These are phyloP conservation scores for Zymoseptoria pseudotritici DNA, from an alignment of 2,329 filamentous ascomycete genomes.

Conservation along the genomic window DNA sequence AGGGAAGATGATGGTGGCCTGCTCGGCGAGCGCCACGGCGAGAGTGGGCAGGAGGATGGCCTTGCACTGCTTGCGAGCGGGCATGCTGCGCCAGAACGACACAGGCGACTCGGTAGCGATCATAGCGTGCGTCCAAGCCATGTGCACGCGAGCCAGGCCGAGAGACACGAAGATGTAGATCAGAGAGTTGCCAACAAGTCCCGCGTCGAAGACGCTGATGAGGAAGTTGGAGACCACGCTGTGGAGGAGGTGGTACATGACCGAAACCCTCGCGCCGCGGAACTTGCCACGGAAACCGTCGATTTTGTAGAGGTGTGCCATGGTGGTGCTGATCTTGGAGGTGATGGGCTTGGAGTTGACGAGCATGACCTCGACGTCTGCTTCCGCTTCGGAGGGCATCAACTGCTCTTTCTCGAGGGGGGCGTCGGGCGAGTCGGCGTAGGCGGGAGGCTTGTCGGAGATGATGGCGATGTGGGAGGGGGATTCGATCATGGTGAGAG, in stretches of 20 bases:
- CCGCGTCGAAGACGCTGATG: slow-evolving; percentile 35
- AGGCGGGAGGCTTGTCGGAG: slow-evolving; percentile 35
- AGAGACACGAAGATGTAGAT: slow-evolving; percentile 53
- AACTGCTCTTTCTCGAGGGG: slow-evolving; percentile 34
- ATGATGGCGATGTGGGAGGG: slow-evolving; percentile 45
- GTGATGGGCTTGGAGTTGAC: slow-evolving; percentile 54
- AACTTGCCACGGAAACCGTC: slow-evolving; percentile 31
- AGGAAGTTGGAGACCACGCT: slow-evolving; percentile 22
- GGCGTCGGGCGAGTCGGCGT: slow-evolving; percentile 45
- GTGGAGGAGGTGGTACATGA: slow-evolving; percentile 30
- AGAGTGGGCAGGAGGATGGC: slow-evolving; percentile 63
- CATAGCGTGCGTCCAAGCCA: slow-evolving; percentile 79
- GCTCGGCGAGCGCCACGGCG: slow-evolving; percentile 52
- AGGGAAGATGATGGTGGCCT: slow-evolving; percentile 44
- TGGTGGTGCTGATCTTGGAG: slow-evolving; percentile 49
- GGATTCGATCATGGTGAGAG: slow-evolving; percentile 58
- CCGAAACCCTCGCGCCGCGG: slow-evolving; percentile 29
- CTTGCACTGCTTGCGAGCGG: slow-evolving; percentile 57
- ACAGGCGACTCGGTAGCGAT: slow-evolving; percentile 61
- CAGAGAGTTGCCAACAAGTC: slow-evolving; percentile 40
- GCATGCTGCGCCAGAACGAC: slow-evolving; percentile 62
- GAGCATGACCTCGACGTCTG: slow-evolving; percentile 37
- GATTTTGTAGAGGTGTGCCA: slow-evolving; percentile 39
- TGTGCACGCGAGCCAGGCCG: slow-evolving; percentile 58
- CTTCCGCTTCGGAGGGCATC: slow-evolving; percentile 28